Evolutionary conservation across 495 filamentous ascomycete species (phyloP).

Genomic region (Glarea lozoyensis): DNA sequence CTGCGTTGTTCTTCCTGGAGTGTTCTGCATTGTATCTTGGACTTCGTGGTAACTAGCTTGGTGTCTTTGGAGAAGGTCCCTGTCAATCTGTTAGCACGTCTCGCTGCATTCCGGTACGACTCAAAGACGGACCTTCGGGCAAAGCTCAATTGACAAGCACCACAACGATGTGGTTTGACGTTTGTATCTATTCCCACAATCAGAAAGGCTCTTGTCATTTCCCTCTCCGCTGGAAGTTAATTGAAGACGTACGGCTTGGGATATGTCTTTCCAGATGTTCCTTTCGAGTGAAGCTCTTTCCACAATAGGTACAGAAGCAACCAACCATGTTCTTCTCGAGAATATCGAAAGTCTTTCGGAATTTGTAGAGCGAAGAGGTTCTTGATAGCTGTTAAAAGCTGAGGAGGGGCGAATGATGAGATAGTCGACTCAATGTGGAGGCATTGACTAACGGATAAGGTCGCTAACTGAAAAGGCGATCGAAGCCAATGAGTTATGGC

Average conservation of each 20-base stretch:
- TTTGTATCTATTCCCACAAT: conserved; percentile 43
- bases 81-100: conserved; percentile 16
- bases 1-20: conserved; percentile 28
- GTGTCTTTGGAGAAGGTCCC: conserved; percentile 52
- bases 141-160: conserved; percentile 52
- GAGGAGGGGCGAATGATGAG: not conserved
- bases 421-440: not conserved
- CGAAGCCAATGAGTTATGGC: too few species aligned
- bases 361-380: not conserved
- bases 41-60: conserved; percentile 41
- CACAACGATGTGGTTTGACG: conserved; percentile 54
- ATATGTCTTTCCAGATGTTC: conserved; percentile 59
- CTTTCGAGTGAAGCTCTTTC: conserved; percentile 55
- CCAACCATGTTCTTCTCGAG: conserved; percentile 21
- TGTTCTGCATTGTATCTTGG: conserved; percentile 30
- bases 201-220: conserved; percentile 4
- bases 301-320: conserved; percentile 55
- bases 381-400: not conserved
- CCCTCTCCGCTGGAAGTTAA: not conserved
- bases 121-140: conserved; percentile 40
- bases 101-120: not conserved
- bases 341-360: not conserved
- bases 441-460: not conserved
- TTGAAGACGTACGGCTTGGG: conserved; percentile 42
- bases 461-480: too few species aligned